Evolutionary conservation across 257 asterid genomes (phyloP), one percentile per base, ranked within the genome.

Genomic region (Plantago elongata): DNA sequence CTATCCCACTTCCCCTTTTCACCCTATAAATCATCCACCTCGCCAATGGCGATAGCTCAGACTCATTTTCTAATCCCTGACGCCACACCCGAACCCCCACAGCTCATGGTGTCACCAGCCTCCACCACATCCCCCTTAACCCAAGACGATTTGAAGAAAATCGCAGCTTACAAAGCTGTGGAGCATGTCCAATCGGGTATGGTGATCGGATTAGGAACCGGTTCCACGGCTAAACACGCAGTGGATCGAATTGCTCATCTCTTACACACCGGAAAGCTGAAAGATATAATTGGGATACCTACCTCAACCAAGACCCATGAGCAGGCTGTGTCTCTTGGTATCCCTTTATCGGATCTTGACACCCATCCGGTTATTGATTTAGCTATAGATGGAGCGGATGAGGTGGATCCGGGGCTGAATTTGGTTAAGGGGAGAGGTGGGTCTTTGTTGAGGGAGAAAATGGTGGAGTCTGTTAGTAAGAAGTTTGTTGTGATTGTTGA

Each of bases 361-460:
- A 48, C 79, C 5, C 83, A 82, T 14, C 83, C 89, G 3, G 69
- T 78, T 7, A 62, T 85, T 13, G 94, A 85, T 74, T 73, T 85
- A 50, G 85, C 89, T 1, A 85, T 85, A 15, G 94, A 85, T 34
- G 89, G 94, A 1, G 94, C 89, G 5, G 87, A 84, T 51, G 89
- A 84, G 76, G 89, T 85, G 17, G 94, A 85, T 65, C 76, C 80
- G 5, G 60, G 61, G 1, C 45, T 85, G 74, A 85, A 85, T 75
- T 69, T 85, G 77, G 94, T 85, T 1, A 85, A 85, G 38, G 94
- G 94, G 7, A 74, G 94, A 5, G 94, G 89, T 0, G 90, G 90
- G 0, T 80, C 87, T 0, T 51, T 83, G 34, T 38, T 83, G 72
- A 67, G 90, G 61, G 90, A 83, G 65, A 83, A 80, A 61, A 83